Base-by-base conservation (phyloP, 768 basidiomycete genomes). In the Termitomyces sp. region DNA sequence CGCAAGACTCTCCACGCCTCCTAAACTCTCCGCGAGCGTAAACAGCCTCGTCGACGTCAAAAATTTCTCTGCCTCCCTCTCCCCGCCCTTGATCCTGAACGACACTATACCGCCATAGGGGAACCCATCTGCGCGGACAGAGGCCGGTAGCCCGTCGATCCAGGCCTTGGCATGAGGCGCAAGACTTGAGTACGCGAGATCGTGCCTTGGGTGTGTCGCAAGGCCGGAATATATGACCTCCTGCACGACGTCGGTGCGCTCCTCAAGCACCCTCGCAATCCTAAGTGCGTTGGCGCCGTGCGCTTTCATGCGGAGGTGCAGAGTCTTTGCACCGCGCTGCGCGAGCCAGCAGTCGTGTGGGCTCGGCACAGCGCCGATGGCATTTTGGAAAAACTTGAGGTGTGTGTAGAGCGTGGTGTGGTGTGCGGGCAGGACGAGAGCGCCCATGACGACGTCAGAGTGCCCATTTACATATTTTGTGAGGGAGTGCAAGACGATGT, bases 381-480 rank as follows among this genome's bases (percentile, higher is more conserved):
- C 88, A 64, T 95, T 95, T 63, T 97, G 95, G 1, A 97, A 78
- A 80, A 94, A 98, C 0, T 88, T 82, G 21, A 98, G 77, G 52
- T 77, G 80, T 6, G 80, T 67, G 0, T 73, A 68, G 53, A 90
- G 71, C 0, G 70, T 68, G 4, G 72, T 59, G 54, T 83, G 80
- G 52, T 78, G 76, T 0, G 78, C 63, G 8, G 89, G 85, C 6
- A 94, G 78, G 61, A 94, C 84, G 54, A 89, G 70, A 0, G 86
- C 85, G 42, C 95, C 95, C 82, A 94, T 91, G 64, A 97, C 78
- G 67, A 96, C 91, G 68, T 98, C 95, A 0, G 89, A 89, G 72
- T 97, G 95, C 0, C 96, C 96, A 67, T 93, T 91, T 66, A 96
- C 77, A 74, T 96, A 97, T 71, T 98, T 97, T 0, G 88, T 92